phyloP scores from a whole-genome alignment of 2,329 filamentous ascomycete genomes.

The Coniosporium tulheliwenetii region DNA sequence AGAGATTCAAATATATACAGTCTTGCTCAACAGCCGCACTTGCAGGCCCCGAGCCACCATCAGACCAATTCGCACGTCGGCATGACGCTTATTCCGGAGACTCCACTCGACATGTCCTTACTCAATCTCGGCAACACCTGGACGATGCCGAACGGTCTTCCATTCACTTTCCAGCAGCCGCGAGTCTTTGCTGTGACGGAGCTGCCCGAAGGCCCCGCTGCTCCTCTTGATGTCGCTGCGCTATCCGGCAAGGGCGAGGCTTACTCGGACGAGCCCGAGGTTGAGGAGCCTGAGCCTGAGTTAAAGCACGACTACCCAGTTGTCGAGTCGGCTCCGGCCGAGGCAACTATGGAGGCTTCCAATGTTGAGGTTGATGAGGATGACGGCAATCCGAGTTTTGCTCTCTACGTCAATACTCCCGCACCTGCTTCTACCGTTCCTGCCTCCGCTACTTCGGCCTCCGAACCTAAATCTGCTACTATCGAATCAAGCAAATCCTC shows the following conservation, averaged over 20 bases:
- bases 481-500: not conserved
- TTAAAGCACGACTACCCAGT: not conserved
- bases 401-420: not conserved
- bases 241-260: not conserved
- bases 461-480: not conserved
- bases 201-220: constrained; percentile 30
- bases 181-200: constrained; percentile 62
- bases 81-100: constrained; percentile 74
- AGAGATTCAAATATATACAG: constrained; percentile 4
- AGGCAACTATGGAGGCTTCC: not conserved
- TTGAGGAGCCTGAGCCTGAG: not conserved
- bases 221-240: constrained; percentile 1
- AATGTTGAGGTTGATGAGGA: too few relatives aligned
- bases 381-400: too few relatives aligned
- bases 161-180: constrained; percentile 32
- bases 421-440: not conserved
- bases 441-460: not conserved
- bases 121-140: constrained; percentile 42
- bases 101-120: constrained; percentile 57
- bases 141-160: constrained; percentile 28
- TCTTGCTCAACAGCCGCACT: constrained; percentile 16
- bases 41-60: constrained; percentile 20
- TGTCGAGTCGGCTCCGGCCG: not conserved
- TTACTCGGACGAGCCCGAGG: not conserved
- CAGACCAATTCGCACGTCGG: constrained; percentile 47